A percentile compares a stretch with the other conserved stretches of the same genome.
Evolutionary conservation across 78 protist genomes (phyloP).

Genomic region (Cavenderia fasciculata): DNA sequence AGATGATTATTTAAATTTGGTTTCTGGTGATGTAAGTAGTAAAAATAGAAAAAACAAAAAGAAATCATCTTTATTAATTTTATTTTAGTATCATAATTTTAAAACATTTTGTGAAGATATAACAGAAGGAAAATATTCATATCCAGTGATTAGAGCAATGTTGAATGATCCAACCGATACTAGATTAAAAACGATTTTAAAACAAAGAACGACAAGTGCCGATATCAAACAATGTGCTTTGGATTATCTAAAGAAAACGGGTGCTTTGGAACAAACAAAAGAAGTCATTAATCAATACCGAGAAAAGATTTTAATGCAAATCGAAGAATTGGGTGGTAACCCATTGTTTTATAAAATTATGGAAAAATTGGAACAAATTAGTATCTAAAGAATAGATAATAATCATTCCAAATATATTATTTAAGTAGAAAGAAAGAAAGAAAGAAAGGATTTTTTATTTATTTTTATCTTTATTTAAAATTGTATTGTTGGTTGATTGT

Average conservation of each 20-base stretch:
- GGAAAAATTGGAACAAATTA: background rate
- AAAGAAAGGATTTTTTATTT: background rate
- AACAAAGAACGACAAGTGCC: constrained; percentile 75
- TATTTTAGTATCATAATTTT: constrained; percentile 47
- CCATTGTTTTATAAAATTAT: constrained; percentile 29
- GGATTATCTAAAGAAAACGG: constrained; percentile 43
- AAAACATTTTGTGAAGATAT: constrained; percentile 85
- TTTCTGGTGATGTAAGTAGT: constrained; percentile 65
- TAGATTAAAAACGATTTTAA: constrained; percentile 77
- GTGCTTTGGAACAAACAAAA: constrained; percentile 81
- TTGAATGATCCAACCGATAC: constrained; percentile 20
- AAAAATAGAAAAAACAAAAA: background rate
- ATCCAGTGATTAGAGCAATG: constrained; percentile 88
- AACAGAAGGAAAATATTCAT: constrained; percentile 97
- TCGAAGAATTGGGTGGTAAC: constrained; percentile 77
- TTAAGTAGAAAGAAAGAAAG: background rate
- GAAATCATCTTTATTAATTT: background rate
- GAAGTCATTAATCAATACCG: background rate
- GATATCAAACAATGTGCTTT: constrained; percentile 83
- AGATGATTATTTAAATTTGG: constrained; percentile 95
- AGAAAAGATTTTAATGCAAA: constrained; percentile 18
- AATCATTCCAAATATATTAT: background rate
- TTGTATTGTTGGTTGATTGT: no score
- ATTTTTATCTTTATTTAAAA: background rate
- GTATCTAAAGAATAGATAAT: background rate